phyloP scores from a whole-genome alignment of 2,329 filamentous ascomycete species.

The Tympanopsis confertula region DNA sequence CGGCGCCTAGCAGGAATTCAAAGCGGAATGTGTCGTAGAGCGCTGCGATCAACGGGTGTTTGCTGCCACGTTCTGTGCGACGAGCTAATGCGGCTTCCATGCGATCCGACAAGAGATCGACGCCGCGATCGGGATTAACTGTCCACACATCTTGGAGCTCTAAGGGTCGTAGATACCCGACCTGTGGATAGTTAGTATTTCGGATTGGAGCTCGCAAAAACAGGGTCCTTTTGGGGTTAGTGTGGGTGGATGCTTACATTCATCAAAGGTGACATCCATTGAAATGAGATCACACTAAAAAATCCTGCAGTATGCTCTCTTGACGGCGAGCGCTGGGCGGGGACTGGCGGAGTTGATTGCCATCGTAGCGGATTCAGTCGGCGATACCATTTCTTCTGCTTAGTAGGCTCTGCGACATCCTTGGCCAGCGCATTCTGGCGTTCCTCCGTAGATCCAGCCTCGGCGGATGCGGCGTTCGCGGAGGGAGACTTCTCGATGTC shows the following conservation, averaged over 20 bases:
- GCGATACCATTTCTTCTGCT: no score
- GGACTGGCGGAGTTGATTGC: background rate
- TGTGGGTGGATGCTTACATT: no score
- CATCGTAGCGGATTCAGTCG: background rate
- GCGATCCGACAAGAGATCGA: constrained; percentile 56
- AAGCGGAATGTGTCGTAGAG: constrained; percentile 75
- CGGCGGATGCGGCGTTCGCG: no score
- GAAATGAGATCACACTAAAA: constrained; percentile 40
- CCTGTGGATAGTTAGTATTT: no score
- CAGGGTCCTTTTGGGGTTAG: no score
- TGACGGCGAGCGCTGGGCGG: constrained; percentile 12
- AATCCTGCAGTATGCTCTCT: constrained; percentile 46
- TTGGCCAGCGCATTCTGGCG: no score
- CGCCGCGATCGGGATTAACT: constrained; percentile 70
- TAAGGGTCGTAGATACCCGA: constrained; percentile 74
- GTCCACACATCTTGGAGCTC: constrained; percentile 78
- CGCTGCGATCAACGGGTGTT: constrained; percentile 66
- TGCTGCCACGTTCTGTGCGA: constrained; percentile 55
- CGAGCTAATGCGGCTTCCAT: constrained; percentile 59
- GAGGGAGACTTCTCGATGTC: no score
- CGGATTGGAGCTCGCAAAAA: no score
- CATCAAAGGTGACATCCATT: constrained; percentile 23
- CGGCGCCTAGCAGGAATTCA: constrained; percentile 78
- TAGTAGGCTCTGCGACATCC: no score
- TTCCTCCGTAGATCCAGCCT: no score